Percentiles rank a stretch among this genome's conserved stretches.
Evolutionary conservation across 78 protist genomes (phyloP).

Genomic region (Anaeramoeba flamelloides): DNA sequence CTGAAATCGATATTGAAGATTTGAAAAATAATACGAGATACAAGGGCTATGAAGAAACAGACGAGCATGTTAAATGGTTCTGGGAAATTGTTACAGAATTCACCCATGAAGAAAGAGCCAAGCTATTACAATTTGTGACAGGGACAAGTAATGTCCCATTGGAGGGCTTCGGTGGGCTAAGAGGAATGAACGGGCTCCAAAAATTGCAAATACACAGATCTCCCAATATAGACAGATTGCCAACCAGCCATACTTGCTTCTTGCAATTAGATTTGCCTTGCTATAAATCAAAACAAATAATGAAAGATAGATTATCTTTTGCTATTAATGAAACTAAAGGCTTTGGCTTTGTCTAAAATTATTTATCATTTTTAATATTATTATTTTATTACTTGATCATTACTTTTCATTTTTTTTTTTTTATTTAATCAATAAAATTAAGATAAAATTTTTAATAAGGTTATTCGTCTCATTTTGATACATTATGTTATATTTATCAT

Average conservation of each 20-base stretch:
- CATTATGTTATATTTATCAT: no score
- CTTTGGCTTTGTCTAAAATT: neutral
- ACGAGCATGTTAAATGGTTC: slow-evolving; percentile 6
- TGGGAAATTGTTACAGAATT: neutral
- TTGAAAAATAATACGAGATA: neutral
- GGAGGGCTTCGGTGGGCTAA: slow-evolving; percentile 38
- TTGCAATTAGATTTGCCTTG: slow-evolving; percentile 62
- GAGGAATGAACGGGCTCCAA: slow-evolving; percentile 22
- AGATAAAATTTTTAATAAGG: no score
- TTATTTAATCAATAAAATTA: no score
- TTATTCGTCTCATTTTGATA: no score
- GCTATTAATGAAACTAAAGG: slow-evolving; percentile 32
- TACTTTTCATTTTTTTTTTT: no score
- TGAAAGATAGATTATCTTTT: slow-evolving; percentile 30
- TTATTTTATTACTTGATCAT: no score
- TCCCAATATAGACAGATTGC: slow-evolving; percentile 18
- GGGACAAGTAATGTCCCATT: slow-evolving; percentile 55
- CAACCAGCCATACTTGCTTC: slow-evolving; percentile 69
- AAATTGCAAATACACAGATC: slow-evolving; percentile 9
- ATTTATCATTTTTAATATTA: no score
- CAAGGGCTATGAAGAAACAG: neutral
- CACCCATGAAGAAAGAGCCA: slow-evolving; percentile 1
- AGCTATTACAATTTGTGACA: slow-evolving; percentile 60
- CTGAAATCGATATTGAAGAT: neutral
- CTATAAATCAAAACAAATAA: slow-evolving; percentile 39